Evolutionary conservation across 768 basidiomycete species (phyloP), one percentile per base, ranked within the genome.

Genomic region (Rhizopogon vesiculosus): DNA sequence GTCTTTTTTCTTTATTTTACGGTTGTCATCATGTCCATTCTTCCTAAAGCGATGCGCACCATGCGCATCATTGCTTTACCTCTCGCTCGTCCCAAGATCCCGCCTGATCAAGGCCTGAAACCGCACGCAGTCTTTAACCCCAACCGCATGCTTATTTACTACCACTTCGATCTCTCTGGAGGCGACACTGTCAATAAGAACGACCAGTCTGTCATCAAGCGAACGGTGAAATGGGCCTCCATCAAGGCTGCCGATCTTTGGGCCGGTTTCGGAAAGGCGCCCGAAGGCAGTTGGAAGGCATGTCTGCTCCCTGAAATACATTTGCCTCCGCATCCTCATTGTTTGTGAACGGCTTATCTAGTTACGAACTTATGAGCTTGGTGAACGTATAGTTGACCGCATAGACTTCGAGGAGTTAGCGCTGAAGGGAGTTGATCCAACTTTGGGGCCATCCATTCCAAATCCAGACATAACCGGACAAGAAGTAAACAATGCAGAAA

Each of bases 401-500:
- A 74, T 91, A 58, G 91, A 91, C 50, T 91, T 91, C 60, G 91
- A 92, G 68, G 90, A 93, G 67, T 75, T 87, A 38, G 85, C 84
- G 7, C 74, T 93, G 62, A 88, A 88, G 67, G 77, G 80, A 33
- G 71, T 93, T 33, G 86, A 91, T 62, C 83, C 87, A 16, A 82
- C 86, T 9, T 62, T 86, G 45, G 87, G 83, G 0, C 87, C 87
- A n/a, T 67, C 74, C 0, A 55, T 81, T 12, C 60, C 67, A 31
- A 59, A 69, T 40, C 65, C 64, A 46, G 57, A 59, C 31, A 40
- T 58, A 19, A 48, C 55, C n/a, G 56, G 55, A 16, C 60, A 54
- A 38, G 67, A 58, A 39, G 57, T 50, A 51, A 55, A 57, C 42
- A 56, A 65, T 55, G 22, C 56, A 59, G 25, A 55, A 13, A 42